A percentile compares a stretch with the other conserved stretches of the same genome.
phyloP scores from a whole-genome alignment of 2,329 filamentous ascomycete genomes.

The Venturia aucupariae region DNA sequence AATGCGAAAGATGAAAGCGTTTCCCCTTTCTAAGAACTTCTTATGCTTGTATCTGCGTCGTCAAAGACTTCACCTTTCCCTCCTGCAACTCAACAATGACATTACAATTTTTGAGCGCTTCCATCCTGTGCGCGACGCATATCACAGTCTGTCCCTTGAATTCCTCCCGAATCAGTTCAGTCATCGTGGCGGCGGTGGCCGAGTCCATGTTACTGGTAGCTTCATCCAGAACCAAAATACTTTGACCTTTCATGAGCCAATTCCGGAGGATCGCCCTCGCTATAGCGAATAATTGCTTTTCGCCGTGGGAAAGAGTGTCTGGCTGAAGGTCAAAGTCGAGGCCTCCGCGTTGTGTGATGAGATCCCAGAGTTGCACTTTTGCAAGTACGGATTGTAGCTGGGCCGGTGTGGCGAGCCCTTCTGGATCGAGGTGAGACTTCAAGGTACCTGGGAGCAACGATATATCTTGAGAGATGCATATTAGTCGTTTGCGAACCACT shows the following conservation, averaged over 20 bases:
- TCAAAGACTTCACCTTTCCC: too few relatives aligned
- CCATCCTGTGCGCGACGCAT: constrained; percentile 47
- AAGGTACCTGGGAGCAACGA: not conserved
- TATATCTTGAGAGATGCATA: constrained; percentile 19
- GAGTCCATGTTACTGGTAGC: constrained; percentile 29
- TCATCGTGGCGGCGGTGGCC: constrained; percentile 35
- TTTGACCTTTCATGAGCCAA: constrained; percentile 28
- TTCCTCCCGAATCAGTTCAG: constrained; percentile 39
- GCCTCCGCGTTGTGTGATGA: not conserved
- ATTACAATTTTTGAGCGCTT: too few relatives aligned
- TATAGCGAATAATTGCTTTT: constrained; percentile 9
- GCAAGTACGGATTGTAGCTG: not conserved
- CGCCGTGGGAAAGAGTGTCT: constrained; percentile 2
- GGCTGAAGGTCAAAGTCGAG: constrained; percentile 20
- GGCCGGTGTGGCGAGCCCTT: not conserved
- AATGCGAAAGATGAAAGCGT: too few relatives aligned
- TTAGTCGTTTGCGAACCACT: constrained; percentile 31
- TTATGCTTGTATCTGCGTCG: too few relatives aligned
- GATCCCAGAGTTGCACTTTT: not conserved
- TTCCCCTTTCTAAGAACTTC: too few relatives aligned
- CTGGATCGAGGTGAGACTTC: not conserved
- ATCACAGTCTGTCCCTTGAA: constrained; percentile 52
- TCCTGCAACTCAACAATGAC: too few relatives aligned
- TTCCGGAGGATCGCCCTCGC: constrained; percentile 10
- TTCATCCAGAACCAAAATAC: constrained; percentile 18